A percentile compares a stretch with the other conserved stretches of the same genome.
Conservation (phyloP, 257 asterid species). For the Agastache rugosa region DNA sequence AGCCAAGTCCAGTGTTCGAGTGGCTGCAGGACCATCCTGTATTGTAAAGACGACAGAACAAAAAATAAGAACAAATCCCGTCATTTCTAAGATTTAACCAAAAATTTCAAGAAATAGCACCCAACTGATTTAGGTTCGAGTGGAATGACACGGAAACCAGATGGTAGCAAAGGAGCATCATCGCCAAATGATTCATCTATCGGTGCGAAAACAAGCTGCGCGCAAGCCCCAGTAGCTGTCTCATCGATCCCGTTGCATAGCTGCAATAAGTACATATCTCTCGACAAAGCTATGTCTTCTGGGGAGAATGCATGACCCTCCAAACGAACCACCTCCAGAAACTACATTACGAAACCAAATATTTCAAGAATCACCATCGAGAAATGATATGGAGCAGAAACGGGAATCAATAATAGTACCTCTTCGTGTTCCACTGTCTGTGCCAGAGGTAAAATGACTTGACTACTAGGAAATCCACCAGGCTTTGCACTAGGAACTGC, state of each 20-base stretch:
- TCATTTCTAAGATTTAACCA: not conserved
- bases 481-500: conserved; percentile 79
- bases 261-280: conserved; percentile 94
- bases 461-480: conserved; percentile 82
- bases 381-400: not conserved
- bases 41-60: not conserved
- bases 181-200: conserved; percentile 93
- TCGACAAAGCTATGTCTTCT: conserved; percentile 77
- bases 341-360: conserved; percentile 46
- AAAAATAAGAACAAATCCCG: no score
- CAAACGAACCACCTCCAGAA: conserved; percentile 89
- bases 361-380: not conserved
- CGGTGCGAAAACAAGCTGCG: conserved; percentile 97
- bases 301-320: conserved; percentile 89
- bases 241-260: conserved; percentile 91
- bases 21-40: conserved; percentile 74
- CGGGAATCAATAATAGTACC: conserved; percentile 45
- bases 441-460: conserved; percentile 85
- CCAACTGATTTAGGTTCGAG: conserved; percentile 84
- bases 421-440: conserved; percentile 90
- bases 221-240: conserved; percentile 70
- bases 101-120: conserved; percentile 35
- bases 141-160: conserved; percentile 95
- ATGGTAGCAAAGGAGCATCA: conserved; percentile 87
- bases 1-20: conserved; percentile 83